Evolutionary conservation across 129 eudicot species (phyloP).

Genomic region (Centrapalus pauciflorus): DNA sequence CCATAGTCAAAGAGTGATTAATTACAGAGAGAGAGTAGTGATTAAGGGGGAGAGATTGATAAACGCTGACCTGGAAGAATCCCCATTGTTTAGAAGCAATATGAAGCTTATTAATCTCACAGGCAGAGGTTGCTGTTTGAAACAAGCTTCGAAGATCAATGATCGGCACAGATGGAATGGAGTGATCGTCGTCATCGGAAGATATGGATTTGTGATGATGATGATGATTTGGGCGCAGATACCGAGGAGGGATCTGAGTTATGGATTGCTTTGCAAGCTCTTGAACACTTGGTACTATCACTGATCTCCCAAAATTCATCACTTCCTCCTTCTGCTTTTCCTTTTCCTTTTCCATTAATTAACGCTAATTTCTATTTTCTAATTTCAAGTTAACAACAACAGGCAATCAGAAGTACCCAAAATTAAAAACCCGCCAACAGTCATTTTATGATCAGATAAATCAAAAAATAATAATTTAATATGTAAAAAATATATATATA

Average conservation of each 20-base stretch:
- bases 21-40: too few relatives aligned
- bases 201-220: background rate
- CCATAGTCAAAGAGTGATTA: too few relatives aligned
- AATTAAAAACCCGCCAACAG: too few relatives aligned
- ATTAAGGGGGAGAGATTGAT: too few relatives aligned
- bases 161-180: constrained; percentile 29
- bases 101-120: constrained; percentile 36
- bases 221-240: constrained; percentile 29
- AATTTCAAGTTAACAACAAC: too few relatives aligned
- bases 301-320: constrained; percentile 44
- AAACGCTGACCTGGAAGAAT: constrained; percentile 43
- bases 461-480: too few relatives aligned
- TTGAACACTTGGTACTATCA: constrained; percentile 55
- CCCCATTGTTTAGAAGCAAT: constrained; percentile 59
- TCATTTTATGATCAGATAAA: too few relatives aligned
- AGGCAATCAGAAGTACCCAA: too few relatives aligned
- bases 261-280: constrained; percentile 39
- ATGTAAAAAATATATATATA: too few relatives aligned
- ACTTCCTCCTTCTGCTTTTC: constrained; percentile 1
- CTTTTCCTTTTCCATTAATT: too few relatives aligned
- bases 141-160: constrained; percentile 31
- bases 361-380: too few relatives aligned
- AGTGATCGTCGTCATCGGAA: background rate
- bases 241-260: constrained; percentile 36
- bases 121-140: background rate